Evolutionary conservation across 179 eudicot species (phyloP), one percentile per base, ranked within the genome.

Genomic region (Nepenthes alata): DNA sequence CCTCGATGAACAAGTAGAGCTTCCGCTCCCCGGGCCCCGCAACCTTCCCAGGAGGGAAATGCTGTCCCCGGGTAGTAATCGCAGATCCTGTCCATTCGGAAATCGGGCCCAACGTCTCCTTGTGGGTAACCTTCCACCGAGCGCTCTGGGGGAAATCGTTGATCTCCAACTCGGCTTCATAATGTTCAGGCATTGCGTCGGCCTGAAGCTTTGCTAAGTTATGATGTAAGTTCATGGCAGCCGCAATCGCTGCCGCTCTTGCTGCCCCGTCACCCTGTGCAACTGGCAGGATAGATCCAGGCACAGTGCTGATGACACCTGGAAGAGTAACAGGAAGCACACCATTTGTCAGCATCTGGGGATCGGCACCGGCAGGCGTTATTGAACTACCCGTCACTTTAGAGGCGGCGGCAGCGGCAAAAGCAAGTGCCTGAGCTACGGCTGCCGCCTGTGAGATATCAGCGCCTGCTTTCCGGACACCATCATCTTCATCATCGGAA

Each of bases 11-110:
- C 81, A 91, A 70, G 58, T 82, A 91, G 0, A 91, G 95, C 70
- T 91, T 91, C 12, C 96, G 80, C 6, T 91, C 97, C 65, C 87
- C 87, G 2, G 85, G 90, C 6, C 82, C 96, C 0, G 87, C 67
- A 37, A 75, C 54, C 82, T 75, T 91, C 12, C 96, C 96, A 34
- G 86, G 91, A 6, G 90, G 96, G 63, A 80, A 76, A 67, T 65
- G 78, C 45, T 82, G 88, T 11, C 97, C 97, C 65, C 97, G 72
- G n/a, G 97, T 91, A 0, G 97, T 91, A 55, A 91, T 91, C 37
- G 97, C 96, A 58, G 91, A 96, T 47, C 97, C 97, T 38, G 94
- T 85, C 87, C 88, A 91, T 11, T 91, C 97, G 47, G 97, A 85
- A 4, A 88, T 86, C 0, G 91, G 96, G 47, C 95, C 95, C 65